phyloP scores from a whole-genome alignment of 345 rosid genomes.

The Ceriops decandra region DNA sequence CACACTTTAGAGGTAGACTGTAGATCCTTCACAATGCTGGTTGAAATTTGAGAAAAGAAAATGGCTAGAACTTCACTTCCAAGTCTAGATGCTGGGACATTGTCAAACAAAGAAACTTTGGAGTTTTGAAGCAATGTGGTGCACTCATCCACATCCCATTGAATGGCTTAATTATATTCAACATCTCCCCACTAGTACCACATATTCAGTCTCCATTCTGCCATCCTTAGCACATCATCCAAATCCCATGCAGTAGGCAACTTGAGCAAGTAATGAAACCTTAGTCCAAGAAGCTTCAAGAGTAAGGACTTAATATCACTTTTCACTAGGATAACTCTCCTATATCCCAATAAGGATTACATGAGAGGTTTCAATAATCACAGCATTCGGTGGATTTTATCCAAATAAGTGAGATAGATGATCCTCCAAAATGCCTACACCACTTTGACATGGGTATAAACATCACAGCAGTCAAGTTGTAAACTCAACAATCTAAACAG shows the following conservation, averaged over 20 bases:
- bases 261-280: neutral
- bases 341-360: too few species aligned
- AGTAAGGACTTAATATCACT: too few species aligned
- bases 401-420: neutral
- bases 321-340: too few species aligned
- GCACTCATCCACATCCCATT: neutral
- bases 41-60: neutral
- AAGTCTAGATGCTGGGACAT: neutral
- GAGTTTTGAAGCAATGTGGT: slow-evolving; percentile 5
- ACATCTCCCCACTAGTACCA: slow-evolving; percentile 7
- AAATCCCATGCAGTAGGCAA: slow-evolving; percentile 15
- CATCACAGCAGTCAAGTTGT: slow-evolving; percentile 1
- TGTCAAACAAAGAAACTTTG: neutral
- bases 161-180: neutral
- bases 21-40: neutral
- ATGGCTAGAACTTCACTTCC: slow-evolving; percentile 5
- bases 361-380: neutral
- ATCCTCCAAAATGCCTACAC: neutral
- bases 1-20: neutral
- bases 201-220: slow-evolving; percentile 3
- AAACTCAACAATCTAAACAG: slow-evolving; percentile 1
- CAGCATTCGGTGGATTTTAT: neutral
- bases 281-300: neutral
- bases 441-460: neutral
- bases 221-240: neutral